A percentile compares a stretch with the other conserved stretches of the same genome.
Evolutionary conservation across 331 rosid genomes (phyloP).

Genomic region (Erythrophleum ivorense): DNA sequence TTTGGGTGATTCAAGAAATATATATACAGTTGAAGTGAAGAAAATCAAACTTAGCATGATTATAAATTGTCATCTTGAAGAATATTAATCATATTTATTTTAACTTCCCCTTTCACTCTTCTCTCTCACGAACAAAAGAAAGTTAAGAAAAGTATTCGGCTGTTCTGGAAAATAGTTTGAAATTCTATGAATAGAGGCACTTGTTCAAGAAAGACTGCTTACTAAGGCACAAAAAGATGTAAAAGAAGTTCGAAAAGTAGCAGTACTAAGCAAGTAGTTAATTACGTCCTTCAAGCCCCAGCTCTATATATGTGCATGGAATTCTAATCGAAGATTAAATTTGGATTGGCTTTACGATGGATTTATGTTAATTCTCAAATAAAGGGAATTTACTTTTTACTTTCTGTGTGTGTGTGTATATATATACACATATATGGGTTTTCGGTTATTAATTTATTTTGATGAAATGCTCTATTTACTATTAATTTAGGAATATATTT

Average conservation of each 20-base stretch:
- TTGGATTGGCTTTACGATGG: background rate
- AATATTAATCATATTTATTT: background rate
- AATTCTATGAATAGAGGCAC: conserved; percentile 27
- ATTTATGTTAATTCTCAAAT: background rate
- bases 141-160: conserved; percentile 18
- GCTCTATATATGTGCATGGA: conserved; percentile 20
- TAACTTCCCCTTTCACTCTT: background rate
- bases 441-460: no score
- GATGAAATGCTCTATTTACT: no score
- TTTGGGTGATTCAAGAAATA: background rate
- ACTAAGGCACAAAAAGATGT: conserved; percentile 16
- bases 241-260: conserved; percentile 37
- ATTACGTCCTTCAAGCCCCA: conserved; percentile 47
- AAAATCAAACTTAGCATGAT: conserved; percentile 22
- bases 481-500: no score
- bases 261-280: conserved; percentile 13
- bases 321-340: background rate
- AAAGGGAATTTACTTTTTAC: background rate
- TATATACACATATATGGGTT: background rate
- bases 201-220: conserved; percentile 44
- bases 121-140: background rate
- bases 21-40: conserved; percentile 7
- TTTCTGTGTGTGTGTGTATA: background rate
- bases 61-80: background rate
- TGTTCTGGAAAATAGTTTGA: conserved; percentile 27